Evolutionary conservation across 2,329 filamentous ascomycete species (phyloP), one percentile per base, ranked within the genome.

Genomic region (Ophiostoma quercus): DNA sequence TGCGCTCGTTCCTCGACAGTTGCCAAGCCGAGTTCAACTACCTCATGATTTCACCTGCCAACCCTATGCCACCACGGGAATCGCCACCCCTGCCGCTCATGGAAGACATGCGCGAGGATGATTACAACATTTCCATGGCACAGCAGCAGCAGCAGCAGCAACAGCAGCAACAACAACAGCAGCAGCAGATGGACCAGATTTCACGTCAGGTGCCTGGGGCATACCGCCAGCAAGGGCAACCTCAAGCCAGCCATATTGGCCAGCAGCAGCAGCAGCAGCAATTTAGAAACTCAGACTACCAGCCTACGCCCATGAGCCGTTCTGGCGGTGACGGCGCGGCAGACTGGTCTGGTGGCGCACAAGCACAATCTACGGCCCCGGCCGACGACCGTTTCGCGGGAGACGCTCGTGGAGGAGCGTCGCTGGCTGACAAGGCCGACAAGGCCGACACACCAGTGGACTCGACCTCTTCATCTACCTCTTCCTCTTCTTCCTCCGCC

Each of bases 11-110:
- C 76, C 81, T 89, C 72, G 87, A 89, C 73, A 86, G 88, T 75
- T 88, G 87, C 77, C 83, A 88, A 77, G 83, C 84, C 73, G 87
- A 90, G 75, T 88, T 90, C 71, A 88, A 87, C 72, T 90, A 90
- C 74, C 81, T 90, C 16, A 88, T 90, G 87, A 84, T 88, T 67
- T 87, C 87, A 0, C 87, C 87, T 1, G 87, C 87, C 57, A 90
- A 90, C 76, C 87, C 87, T 3, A 79, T 85, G 60, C 87, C 87
- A 1, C 87, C 87, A n/a, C 83, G 87, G 76, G 87, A 89, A 32
- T 87, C 86, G 1, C 73, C 73, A 4, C 85, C 83, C 2, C 76
- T 87, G 12, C 85, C 85, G 11, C 80, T 86, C 60, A 82, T 87
- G 34, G 87, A 88, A 67, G 87, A 88, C 69, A 74, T 87, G n/a